Percentiles rank a stretch among this genome's conserved stretches.
Evolutionary conservation across 1,284 basidiomycete species (phyloP).

Genomic region (Tilletia indica): DNA sequence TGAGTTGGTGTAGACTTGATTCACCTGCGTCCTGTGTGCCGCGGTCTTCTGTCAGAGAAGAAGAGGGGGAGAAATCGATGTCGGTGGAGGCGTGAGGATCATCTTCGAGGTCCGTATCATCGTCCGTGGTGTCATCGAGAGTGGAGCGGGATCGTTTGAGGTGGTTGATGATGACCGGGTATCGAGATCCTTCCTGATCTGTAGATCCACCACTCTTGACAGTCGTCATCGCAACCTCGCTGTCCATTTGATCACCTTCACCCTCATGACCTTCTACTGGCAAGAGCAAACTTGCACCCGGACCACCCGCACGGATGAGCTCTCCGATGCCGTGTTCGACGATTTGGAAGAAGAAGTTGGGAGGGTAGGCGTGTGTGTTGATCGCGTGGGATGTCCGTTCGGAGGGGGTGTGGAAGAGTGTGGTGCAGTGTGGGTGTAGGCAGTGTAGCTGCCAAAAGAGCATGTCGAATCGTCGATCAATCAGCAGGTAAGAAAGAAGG

Average conservation of each 20-base stretch:
- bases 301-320: not conserved
- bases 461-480: too few relatives aligned
- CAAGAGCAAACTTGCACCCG: slow-evolving; percentile 1
- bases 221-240: not conserved
- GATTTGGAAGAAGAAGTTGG: slow-evolving; percentile 11
- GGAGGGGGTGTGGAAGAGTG: not conserved
- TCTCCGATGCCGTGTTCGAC: slow-evolving; percentile 10
- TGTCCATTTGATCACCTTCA: not conserved
- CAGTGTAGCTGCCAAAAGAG: not conserved
- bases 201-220: not conserved
- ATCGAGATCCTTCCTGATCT: too few relatives aligned
- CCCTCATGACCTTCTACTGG: not conserved
- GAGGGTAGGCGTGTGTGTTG: slow-evolving; percentile 7
- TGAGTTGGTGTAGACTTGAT: too few relatives aligned
- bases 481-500: too few relatives aligned
- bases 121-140: too few relatives aligned
- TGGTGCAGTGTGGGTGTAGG: not conserved
- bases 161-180: too few relatives aligned
- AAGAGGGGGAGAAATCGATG: too few relatives aligned
- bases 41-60: too few relatives aligned
- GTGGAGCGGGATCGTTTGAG: too few relatives aligned
- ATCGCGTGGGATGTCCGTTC: not conserved
- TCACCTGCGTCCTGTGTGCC: too few relatives aligned
- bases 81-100: too few relatives aligned
- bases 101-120: too few relatives aligned